A percentile compares a stretch with the other conserved stretches of the same genome.
phyloP scores from a whole-genome alignment of 2,329 filamentous ascomycete species.

The Alternaria dauci region DNA sequence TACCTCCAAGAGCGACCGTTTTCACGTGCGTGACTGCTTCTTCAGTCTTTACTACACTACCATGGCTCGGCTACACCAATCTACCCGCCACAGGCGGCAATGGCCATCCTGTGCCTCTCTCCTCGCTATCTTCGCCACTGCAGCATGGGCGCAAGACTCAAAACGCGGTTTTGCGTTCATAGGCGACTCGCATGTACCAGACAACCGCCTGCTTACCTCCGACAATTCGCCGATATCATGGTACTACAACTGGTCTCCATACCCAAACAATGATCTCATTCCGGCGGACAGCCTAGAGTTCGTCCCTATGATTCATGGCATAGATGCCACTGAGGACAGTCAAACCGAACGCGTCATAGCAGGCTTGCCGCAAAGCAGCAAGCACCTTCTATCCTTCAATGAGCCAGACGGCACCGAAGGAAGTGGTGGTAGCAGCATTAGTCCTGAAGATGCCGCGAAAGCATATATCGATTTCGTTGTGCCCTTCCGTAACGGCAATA shows the following conservation, averaged over 20 bases:
- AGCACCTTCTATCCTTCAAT: slow-evolving; percentile 79
- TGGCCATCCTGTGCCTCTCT: slow-evolving; percentile 1
- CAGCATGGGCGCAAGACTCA: slow-evolving; percentile 46
- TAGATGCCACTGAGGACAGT: slow-evolving; percentile 51
- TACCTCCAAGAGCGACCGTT: not conserved
- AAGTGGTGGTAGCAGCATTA: slow-evolving; percentile 71
- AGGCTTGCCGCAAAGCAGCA: slow-evolving; percentile 63
- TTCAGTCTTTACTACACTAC: not conserved
- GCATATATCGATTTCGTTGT: slow-evolving; percentile 77
- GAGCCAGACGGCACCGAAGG: slow-evolving; percentile 72
- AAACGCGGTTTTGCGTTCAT: slow-evolving; percentile 81
- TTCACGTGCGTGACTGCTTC: not conserved
- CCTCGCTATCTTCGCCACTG: slow-evolving; percentile 19
- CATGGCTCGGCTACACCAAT: slow-evolving; percentile 6
- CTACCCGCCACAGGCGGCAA: slow-evolving; percentile 8
- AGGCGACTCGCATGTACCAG: slow-evolving; percentile 61
- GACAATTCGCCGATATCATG: slow-evolving; percentile 71
- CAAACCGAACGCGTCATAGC: slow-evolving; percentile 68
- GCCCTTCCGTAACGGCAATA: slow-evolving; percentile 67
- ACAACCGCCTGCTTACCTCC: slow-evolving; percentile 72
- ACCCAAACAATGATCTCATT: slow-evolving; percentile 63
- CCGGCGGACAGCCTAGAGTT: slow-evolving; percentile 68
- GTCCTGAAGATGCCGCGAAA: slow-evolving; percentile 68
- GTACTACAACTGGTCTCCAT: slow-evolving; percentile 82
- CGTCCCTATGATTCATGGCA: slow-evolving; percentile 82